A percentile compares a stretch with the other conserved stretches of the same genome.
Conservation (phyloP, 495 filamentous ascomycete genomes). For the Parathielavia appendiculata region DNA sequence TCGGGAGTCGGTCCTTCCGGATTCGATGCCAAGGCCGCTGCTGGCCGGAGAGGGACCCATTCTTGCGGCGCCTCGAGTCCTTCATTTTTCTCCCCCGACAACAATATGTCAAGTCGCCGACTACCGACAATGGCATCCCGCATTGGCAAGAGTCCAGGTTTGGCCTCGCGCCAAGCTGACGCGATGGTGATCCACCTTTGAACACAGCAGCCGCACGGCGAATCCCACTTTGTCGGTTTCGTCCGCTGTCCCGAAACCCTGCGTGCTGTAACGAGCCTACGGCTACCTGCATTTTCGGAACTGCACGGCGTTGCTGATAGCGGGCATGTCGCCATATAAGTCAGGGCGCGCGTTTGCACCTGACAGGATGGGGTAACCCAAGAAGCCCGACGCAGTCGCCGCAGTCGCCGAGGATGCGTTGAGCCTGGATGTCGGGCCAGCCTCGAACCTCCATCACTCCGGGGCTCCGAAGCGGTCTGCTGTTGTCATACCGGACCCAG, state of each 20-base stretch:
- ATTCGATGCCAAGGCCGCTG: slow-evolving; percentile 11
- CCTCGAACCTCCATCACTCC: not conserved
- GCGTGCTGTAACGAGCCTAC: not conserved
- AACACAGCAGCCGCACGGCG: not conserved
- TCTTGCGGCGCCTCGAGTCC: too few relatives aligned
- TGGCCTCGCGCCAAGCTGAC: not conserved
- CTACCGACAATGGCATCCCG: too few relatives aligned
- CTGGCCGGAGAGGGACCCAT: not conserved
- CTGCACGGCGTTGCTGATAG: not conserved
- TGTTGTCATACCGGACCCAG: not conserved
- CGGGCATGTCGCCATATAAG: too few relatives aligned
- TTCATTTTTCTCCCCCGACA: too few relatives aligned
- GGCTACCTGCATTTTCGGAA: not conserved
- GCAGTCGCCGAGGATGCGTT: too few relatives aligned
- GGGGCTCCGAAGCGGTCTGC: not conserved
- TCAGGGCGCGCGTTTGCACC: too few relatives aligned
- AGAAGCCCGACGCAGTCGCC: too few relatives aligned
- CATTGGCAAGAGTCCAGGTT: not conserved
- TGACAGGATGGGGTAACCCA: too few relatives aligned
- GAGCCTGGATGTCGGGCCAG: too few relatives aligned
- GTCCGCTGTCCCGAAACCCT: not conserved
- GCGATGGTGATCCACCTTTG: not conserved
- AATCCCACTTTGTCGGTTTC: not conserved
- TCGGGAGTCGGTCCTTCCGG: not conserved
- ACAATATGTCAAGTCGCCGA: too few relatives aligned